Evolutionary conservation across 306 rosid genomes (phyloP).

Genomic region (Trifolium pratense): DNA sequence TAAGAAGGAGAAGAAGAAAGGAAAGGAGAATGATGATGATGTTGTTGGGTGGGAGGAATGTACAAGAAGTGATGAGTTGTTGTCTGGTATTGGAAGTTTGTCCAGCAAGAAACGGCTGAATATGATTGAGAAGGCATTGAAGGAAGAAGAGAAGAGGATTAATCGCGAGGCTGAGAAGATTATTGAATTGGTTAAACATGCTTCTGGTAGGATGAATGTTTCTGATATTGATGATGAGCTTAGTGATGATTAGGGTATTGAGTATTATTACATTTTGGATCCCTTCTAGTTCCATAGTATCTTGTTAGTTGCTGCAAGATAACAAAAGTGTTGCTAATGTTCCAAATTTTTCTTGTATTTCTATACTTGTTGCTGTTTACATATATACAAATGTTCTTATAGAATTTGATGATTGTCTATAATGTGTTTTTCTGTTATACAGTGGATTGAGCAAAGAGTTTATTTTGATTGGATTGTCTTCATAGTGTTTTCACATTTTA

Average conservation of each 20-base stretch:
- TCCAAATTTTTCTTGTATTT: slow-evolving; percentile 3
- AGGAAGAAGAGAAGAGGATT: slow-evolving; percentile 77
- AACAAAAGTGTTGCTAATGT: neutral
- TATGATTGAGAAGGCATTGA: slow-evolving; percentile 71
- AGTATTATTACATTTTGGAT: slow-evolving; percentile 20
- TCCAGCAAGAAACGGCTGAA: slow-evolving; percentile 65
- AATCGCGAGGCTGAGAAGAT: slow-evolving; percentile 80
- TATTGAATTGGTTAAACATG: slow-evolving; percentile 69
- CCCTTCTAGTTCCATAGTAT: neutral
- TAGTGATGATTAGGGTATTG: slow-evolving; percentile 59
- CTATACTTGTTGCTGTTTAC: neutral
- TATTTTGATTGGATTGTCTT: neutral
- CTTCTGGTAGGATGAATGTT: slow-evolving; percentile 62
- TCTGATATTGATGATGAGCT: slow-evolving; percentile 66
- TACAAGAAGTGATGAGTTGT: slow-evolving; percentile 49
- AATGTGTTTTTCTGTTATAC: neutral
- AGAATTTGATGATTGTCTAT: neutral
- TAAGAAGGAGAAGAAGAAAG: slow-evolving; percentile 61
- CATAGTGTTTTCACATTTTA: neutral
- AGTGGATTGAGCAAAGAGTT: neutral
- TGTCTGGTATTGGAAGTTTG: slow-evolving; percentile 64
- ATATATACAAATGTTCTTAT: slow-evolving; percentile 7
- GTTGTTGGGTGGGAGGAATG: slow-evolving; percentile 48
- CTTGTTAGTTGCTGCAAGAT: neutral
- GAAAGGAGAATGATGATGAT: slow-evolving; percentile 48